Percentiles rank a stretch among this genome's conserved stretches.
Conservation (phyloP, 2,329 filamentous ascomycete genomes). For the Didymella lethalis region DNA sequence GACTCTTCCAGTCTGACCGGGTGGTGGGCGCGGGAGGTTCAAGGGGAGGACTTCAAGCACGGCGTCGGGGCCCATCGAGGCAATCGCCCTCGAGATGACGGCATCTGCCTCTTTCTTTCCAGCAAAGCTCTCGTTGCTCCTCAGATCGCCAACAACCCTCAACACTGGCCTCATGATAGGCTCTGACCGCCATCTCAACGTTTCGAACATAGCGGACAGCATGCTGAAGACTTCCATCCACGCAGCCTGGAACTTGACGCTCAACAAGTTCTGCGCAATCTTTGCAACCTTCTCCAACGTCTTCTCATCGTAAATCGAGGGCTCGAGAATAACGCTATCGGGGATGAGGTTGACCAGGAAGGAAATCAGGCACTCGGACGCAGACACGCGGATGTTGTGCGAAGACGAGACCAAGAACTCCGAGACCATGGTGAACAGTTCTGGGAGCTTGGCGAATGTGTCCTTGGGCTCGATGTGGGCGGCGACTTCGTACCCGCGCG, state of each 20-base stretch:
- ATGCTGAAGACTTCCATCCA: conserved; percentile 96
- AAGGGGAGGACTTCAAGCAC: conserved; percentile 84
- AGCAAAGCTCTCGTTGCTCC: conserved; percentile 85
- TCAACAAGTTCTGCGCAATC: conserved; percentile 76
- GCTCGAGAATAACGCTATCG: conserved; percentile 80
- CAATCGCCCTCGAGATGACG: conserved; percentile 85
- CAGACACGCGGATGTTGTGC: conserved; percentile 91
- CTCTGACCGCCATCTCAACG: conserved; percentile 82
- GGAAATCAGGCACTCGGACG: conserved; percentile 92
- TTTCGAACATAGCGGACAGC: conserved; percentile 84
- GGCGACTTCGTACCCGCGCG: conserved; percentile 91
- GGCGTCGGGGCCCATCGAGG: conserved; percentile 86
- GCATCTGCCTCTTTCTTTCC: conserved; percentile 95
- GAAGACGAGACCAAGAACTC: conserved; percentile 85
- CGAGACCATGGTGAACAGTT: conserved; percentile 80
- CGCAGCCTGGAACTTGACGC: conserved; percentile 89
- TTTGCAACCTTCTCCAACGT: conserved; percentile 81
- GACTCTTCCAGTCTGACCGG: conserved; percentile 82
- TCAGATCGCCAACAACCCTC: conserved; percentile 83
- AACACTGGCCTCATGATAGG: conserved; percentile 80
- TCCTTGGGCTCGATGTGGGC: conserved; percentile 88
- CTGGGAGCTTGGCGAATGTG: conserved; percentile 88
- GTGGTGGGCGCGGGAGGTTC: conserved; percentile 79
- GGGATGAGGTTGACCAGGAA: conserved; percentile 92
- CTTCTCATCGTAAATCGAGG: conserved; percentile 93